Conservation (phyloP, 768 basidiomycete genomes). For the Suillus cothurnatus region DNA sequence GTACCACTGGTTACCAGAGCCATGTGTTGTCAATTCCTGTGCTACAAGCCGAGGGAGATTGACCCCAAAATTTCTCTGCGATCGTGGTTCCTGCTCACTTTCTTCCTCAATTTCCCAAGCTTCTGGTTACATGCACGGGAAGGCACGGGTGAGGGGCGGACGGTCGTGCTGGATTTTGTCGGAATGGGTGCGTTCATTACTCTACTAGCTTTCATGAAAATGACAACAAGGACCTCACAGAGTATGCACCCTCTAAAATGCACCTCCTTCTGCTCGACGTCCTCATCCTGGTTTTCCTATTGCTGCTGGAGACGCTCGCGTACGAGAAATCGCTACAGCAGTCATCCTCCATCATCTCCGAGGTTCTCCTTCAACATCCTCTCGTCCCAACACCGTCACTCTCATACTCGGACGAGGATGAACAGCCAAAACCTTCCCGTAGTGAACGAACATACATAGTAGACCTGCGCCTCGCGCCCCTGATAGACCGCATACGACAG, state of each 20-base stretch:
- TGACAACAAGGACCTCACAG: constrained; percentile 32
- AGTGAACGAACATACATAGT: constrained; percentile 51
- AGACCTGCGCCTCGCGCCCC: constrained; percentile 58
- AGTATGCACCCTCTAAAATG: constrained; percentile 60
- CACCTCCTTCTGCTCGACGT: constrained; percentile 70
- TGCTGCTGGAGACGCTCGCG: constrained; percentile 65
- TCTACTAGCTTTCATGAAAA: constrained; percentile 2
- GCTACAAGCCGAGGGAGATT: constrained; percentile 66
- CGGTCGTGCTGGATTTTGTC: constrained; percentile 76
- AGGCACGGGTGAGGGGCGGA: constrained; percentile 56
- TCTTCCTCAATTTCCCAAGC: constrained; percentile 58
- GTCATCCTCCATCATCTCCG: constrained; percentile 42
- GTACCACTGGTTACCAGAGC: constrained; percentile 44
- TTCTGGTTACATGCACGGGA: constrained; percentile 62
- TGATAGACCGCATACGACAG: constrained; percentile 59
- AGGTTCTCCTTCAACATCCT: constrained; percentile 39
- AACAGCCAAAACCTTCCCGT: constrained; percentile 24
- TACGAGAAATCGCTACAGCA: constrained; percentile 56
- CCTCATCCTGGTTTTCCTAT: constrained; percentile 66
- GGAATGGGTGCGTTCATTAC: constrained; percentile 55
- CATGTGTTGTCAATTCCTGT: constrained; percentile 60
- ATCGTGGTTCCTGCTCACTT: constrained; percentile 62
- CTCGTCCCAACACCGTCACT: constrained; percentile 20
- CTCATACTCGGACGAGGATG: constrained; percentile 28
- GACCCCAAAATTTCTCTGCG: constrained; percentile 67